Evolutionary conservation across 495 filamentous ascomycete genomes (phyloP).

Genomic region (Lophium mytilinum): DNA sequence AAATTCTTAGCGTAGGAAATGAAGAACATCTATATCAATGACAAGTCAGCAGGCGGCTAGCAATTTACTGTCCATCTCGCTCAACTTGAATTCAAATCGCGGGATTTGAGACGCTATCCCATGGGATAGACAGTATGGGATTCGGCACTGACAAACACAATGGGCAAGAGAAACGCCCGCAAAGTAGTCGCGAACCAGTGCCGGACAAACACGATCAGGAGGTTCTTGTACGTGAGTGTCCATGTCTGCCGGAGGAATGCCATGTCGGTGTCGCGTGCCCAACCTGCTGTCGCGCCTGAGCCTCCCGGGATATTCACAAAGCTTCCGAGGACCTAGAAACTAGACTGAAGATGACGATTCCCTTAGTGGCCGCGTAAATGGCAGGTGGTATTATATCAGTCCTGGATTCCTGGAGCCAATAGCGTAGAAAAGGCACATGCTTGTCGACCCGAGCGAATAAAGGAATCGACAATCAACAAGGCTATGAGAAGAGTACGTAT

Average conservation of each 20-base stretch:
- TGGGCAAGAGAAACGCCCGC: conserved; percentile 62
- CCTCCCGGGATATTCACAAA: too few relatives aligned
- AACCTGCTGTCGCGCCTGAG: background rate
- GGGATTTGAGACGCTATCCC: background rate
- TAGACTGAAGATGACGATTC: too few relatives aligned
- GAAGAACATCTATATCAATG: conserved; percentile 25
- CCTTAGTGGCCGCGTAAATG: too few relatives aligned
- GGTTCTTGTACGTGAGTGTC: conserved; percentile 67
- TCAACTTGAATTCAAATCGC: too few relatives aligned
- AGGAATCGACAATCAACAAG: too few relatives aligned
- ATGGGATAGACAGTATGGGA: background rate
- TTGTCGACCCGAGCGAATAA: too few relatives aligned
- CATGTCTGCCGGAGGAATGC: conserved; percentile 57
- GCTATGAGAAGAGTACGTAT: too few relatives aligned
- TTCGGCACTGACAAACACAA: conserved; percentile 47
- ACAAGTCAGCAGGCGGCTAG: background rate
- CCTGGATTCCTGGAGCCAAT: too few relatives aligned
- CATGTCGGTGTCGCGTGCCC: conserved; percentile 31
- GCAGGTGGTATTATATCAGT: too few relatives aligned
- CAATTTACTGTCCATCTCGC: too few relatives aligned
- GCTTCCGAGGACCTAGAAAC: too few relatives aligned
- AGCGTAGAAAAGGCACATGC: too few relatives aligned
- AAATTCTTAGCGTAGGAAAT: conserved; percentile 35
- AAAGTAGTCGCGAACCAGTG: conserved; percentile 55
- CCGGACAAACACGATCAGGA: conserved; percentile 59